Conservation (phyloP, 257 asterid species). For the Coffea eugenioides region DNA sequence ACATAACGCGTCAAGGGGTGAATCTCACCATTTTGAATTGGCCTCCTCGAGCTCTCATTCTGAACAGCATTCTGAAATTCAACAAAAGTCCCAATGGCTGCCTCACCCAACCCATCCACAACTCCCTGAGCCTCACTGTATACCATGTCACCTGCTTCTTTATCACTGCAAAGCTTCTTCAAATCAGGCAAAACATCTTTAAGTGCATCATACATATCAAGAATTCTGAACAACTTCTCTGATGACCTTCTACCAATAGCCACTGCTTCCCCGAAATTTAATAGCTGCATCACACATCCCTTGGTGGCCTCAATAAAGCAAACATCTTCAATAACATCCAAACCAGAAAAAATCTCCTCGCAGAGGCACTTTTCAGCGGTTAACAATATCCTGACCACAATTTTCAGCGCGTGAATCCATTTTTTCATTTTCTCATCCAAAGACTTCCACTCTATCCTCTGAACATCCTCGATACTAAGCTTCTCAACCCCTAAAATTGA, state of each 20-base stretch:
- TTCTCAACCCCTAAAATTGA: conserved; percentile 75
- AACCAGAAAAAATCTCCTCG: conserved; percentile 66
- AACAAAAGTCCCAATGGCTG: conserved; percentile 85
- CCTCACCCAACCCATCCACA: conserved; percentile 69
- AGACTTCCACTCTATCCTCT: conserved; percentile 73
- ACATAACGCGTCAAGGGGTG: conserved; percentile 92
- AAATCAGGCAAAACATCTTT: conserved; percentile 61
- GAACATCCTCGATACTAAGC: conserved; percentile 96
- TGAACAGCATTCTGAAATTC: conserved; percentile 92
- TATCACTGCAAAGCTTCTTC: conserved; percentile 61
- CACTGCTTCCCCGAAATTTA: conserved; percentile 97
- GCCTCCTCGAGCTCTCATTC: conserved; percentile 79
- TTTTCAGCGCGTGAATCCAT: conserved; percentile 82
- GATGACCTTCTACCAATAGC: conserved; percentile 80
- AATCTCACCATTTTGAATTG: conserved; percentile 77
- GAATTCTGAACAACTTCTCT: conserved; percentile 82
- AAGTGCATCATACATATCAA: conserved; percentile 88
- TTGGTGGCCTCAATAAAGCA: conserved; percentile 85
- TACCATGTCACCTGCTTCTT: conserved; percentile 76
- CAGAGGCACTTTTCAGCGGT: conserved; percentile 72
- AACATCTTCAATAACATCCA: conserved; percentile 76
- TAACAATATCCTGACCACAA: conserved; percentile 65
- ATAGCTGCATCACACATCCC: conserved; percentile 89
- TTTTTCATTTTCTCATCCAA: conserved; percentile 92
- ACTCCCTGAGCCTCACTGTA: conserved; percentile 84